These are phyloP conservation scores for Neostapfia colusana DNA, from an alignment of 176 grass and related monocot genomes.

Conservation along the genomic window DNA sequence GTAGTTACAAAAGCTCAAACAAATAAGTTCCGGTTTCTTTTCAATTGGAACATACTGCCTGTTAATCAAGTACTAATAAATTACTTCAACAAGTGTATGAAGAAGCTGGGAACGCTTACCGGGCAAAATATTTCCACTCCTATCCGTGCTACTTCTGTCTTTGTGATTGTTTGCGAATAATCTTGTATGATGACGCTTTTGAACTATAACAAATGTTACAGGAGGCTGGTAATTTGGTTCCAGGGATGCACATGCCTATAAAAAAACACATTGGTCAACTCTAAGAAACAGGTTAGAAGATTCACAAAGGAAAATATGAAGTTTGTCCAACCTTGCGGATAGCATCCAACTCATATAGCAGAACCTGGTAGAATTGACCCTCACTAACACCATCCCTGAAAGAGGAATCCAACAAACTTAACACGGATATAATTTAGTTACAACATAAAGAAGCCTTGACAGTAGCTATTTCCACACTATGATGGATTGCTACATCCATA, in stretches of 20 bases:
- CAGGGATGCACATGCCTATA: constrained; percentile 91
- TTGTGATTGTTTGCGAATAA: constrained; percentile 98
- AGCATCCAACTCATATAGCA: constrained; percentile 94
- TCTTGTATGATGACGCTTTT: constrained; percentile 98
- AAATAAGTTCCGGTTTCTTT: too few relatives aligned
- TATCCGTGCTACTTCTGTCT: constrained; percentile 91
- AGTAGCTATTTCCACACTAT: background rate
- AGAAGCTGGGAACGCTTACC: constrained; percentile 50
- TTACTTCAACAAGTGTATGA: background rate
- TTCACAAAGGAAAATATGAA: background rate
- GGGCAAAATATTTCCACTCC: constrained; percentile 96
- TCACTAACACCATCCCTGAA: constrained; percentile 98
- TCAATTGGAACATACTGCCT: background rate
- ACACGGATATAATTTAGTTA: background rate
- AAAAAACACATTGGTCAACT: constrained; percentile 28
- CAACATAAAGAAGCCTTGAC: background rate
- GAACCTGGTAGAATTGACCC: constrained; percentile 98
- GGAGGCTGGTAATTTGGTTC: constrained; percentile 99
- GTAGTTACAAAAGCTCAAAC: constrained; percentile 14
- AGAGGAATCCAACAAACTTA: constrained; percentile 5
- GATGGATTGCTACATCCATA: background rate
- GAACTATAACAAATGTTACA: constrained; percentile 98
- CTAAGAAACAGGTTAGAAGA: constrained; percentile 13
- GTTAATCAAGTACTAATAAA: background rate
- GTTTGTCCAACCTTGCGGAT: constrained; percentile 83